Evolutionary conservation across 1,284 basidiomycete species (phyloP).

Genomic region (Spongispora temasekensis): DNA sequence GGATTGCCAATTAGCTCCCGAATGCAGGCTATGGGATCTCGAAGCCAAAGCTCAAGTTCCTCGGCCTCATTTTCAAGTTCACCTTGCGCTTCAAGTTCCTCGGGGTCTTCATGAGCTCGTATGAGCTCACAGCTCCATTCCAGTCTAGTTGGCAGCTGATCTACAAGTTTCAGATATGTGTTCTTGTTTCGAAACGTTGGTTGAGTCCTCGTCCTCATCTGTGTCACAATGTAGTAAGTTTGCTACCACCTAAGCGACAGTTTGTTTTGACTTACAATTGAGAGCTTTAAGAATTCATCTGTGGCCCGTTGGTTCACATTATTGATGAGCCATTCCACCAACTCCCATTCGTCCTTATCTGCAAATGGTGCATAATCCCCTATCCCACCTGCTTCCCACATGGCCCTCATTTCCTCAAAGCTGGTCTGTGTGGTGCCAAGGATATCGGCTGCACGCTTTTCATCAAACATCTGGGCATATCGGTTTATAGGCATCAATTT

Average conservation of each 20-base stretch:
- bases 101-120: background rate
- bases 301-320: constrained; percentile 3
- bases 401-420: background rate
- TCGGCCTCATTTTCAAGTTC: background rate
- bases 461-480: background rate
- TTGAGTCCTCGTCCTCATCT: background rate
- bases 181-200: background rate
- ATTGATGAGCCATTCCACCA: constrained; percentile 11
- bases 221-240: background rate
- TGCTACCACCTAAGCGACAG: too few relatives aligned
- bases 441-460: background rate
- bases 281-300: background rate
- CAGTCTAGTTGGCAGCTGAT: background rate
- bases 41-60: constrained; percentile 31
- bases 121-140: background rate
- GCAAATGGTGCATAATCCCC: constrained; percentile 1
- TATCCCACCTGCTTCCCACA: background rate
- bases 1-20: constrained; percentile 37
- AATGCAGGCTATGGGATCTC: constrained; percentile 36
- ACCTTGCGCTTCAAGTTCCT: background rate
- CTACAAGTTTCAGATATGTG: background rate
- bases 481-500: background rate
- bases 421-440: background rate
- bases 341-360: constrained; percentile 9
- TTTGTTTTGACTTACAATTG: background rate